phyloP scores from a whole-genome alignment of 1,139 yeast species.

The Nadsonia commutata region DNA sequence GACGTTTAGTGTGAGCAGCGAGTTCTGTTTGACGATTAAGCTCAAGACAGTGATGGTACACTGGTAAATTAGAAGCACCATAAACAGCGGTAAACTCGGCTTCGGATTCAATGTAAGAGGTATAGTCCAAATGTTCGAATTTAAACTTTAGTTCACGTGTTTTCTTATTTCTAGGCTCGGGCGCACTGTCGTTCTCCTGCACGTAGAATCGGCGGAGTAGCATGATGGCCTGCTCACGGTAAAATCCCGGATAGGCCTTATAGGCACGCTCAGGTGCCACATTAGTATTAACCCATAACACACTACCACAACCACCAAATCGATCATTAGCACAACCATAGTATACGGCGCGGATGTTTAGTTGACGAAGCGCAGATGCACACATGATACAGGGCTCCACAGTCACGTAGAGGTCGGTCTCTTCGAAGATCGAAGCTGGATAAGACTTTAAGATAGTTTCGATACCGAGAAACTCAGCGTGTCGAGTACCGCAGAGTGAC shows the following conservation, averaged over 20 bases:
- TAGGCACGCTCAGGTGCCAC: constrained; percentile 30
- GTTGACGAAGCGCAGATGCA: constrained; percentile 78
- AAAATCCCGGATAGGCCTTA: constrained; percentile 58
- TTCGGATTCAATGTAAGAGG: constrained; percentile 28
- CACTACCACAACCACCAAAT: constrained; percentile 94
- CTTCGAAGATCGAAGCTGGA: constrained; percentile 28
- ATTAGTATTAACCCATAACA: constrained; percentile 47
- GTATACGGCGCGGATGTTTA: constrained; percentile 55
- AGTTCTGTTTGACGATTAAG: not conserved
- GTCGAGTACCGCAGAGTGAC: constrained; percentile 49
- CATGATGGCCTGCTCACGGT: constrained; percentile 70
- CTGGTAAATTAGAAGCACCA: constrained; percentile 29
- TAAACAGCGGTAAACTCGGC: constrained; percentile 34
- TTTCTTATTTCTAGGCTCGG: constrained; percentile 62
- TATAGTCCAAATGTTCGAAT: constrained; percentile 44
- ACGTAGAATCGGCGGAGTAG: constrained; percentile 70
- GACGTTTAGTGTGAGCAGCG: not conserved
- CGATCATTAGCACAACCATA: constrained; percentile 93
- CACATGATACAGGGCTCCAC: constrained; percentile 99
- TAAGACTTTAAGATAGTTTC: constrained; percentile 31
- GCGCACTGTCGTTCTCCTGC: constrained; percentile 75
- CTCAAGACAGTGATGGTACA: constrained; percentile 17
- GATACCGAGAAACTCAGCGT: constrained; percentile 83
- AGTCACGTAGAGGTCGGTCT: constrained; percentile 65
- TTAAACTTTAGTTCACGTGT: constrained; percentile 56